These are phyloP conservation scores for Vinca minor DNA, from an alignment of 257 asterid genomes.

Conservation along the genomic window DNA sequence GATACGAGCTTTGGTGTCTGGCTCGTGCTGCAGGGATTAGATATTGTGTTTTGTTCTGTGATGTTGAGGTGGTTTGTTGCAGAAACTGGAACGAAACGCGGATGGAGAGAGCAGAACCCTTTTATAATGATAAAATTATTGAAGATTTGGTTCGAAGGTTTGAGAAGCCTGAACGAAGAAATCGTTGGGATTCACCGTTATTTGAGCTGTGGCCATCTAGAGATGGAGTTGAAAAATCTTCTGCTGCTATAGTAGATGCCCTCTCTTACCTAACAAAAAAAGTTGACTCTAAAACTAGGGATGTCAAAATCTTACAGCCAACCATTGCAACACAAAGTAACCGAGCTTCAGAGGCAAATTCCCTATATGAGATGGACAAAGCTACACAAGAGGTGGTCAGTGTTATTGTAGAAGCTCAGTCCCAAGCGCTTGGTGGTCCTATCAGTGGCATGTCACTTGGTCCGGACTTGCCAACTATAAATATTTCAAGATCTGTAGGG, in stretches of 20 bases:
- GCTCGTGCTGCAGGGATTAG: slow-evolving; percentile 95
- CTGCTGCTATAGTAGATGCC: slow-evolving; percentile 57
- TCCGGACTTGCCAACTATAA: slow-evolving; percentile 55
- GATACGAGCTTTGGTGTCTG: slow-evolving; percentile 94
- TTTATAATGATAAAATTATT: slow-evolving; percentile 55
- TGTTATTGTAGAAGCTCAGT: slow-evolving; percentile 74
- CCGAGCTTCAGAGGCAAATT: slow-evolving; percentile 53
- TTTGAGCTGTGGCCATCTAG: slow-evolving; percentile 71
- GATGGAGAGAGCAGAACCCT: slow-evolving; percentile 33
- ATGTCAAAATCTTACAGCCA: slow-evolving; percentile 76
- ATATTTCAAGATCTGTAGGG: slow-evolving; percentile 59
- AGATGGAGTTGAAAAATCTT: slow-evolving; percentile 55
- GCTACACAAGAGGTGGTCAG: slow-evolving; percentile 80
- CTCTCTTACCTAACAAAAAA: slow-evolving; percentile 64
- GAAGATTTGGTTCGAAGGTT: slow-evolving; percentile 82
- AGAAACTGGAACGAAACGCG: slow-evolving; percentile 74
- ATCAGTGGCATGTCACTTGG: slow-evolving; percentile 52
- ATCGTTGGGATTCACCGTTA: slow-evolving; percentile 96
- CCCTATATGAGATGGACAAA: slow-evolving; percentile 83
- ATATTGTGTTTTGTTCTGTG: slow-evolving; percentile 80
- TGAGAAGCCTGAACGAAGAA: slow-evolving; percentile 84
- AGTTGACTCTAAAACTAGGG: slow-evolving; percentile 77
- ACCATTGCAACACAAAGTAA: slow-evolving; percentile 85
- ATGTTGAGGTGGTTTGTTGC: slow-evolving; percentile 47
- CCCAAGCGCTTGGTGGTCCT: slow-evolving; percentile 65